Base-by-base conservation (phyloP, 2,329 filamentous ascomycete genomes). In the Fusarium mexicanum region DNA sequence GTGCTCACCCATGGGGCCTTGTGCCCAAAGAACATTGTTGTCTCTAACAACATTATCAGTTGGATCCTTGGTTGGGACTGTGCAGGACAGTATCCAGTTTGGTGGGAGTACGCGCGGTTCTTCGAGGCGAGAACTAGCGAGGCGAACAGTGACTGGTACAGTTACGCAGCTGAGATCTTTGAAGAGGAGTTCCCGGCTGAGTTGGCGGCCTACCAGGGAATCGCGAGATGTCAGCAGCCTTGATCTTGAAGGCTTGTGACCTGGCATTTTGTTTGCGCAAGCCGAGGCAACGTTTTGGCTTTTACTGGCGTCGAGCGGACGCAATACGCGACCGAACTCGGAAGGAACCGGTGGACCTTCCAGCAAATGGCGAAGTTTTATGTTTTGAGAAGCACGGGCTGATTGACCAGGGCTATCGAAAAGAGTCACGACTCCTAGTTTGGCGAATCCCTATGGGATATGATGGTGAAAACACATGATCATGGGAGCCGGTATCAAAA, bases 91-190 rank as follows among this genome's bases (percentile, higher is more conserved):
- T 82, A 81, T 67, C 80, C 80, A 3, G 72, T 71, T 22, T 82
- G 80, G 80, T 81, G 80, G 80, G 80, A 82, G 13, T 82, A 81
- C 51, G 80, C 73, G 63, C 81, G 80, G 48, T 82, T 82, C 61
- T 81, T 81, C 43, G 80, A 82, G 58, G 75, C 80, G 12, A 71
- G 69, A 24, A 80, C 79, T 40, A n/a, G 61, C 4, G 47, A 68
- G 14, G 60, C 67, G 33, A 81, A 80, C 50, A 60, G 69, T 17
- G 80, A 81, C 61, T 82, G 80, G 80, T 81, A 80, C 29, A 71
- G 77, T 7, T 81, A 80, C 57, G 79, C 78, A 20, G 33, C 57
- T n/a, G 71, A 78, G 4, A 80, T 81, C 18, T 82, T 82, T 41
- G 54, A 40, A 1, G 69, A 69, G 2, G 65, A 72, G 35, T 80